phyloP scores from a whole-genome alignment of 2,329 filamentous ascomycete genomes.

The Trichoderma sp. region DNA sequence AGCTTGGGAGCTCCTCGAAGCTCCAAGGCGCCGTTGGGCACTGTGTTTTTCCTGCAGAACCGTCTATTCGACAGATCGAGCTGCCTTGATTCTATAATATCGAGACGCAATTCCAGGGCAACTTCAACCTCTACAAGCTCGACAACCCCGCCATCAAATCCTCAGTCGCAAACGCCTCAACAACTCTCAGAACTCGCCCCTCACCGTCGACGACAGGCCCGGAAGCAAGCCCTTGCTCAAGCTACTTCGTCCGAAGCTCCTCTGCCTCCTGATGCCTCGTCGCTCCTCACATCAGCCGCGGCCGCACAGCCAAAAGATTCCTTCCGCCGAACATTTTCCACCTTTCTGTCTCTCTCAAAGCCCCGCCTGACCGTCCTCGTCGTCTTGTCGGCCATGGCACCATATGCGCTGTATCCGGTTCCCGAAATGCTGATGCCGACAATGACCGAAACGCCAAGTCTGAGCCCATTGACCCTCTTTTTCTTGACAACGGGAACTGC shows the following conservation, averaged over 20 bases:
- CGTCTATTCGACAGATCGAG: conserved; percentile 39
- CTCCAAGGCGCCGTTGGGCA: conserved; percentile 24
- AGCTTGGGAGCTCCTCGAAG: conserved; percentile 30
- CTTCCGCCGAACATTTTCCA: conserved; percentile 67
- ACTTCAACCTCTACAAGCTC: conserved; percentile 30
- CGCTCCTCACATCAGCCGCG: conserved; percentile 55
- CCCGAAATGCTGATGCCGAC: conserved; percentile 77
- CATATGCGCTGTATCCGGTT: conserved; percentile 91
- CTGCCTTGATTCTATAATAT: conserved; percentile 39
- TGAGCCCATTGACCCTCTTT: conserved; percentile 86
- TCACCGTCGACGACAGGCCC: conserved; percentile 39
- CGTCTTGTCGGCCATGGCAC: conserved; percentile 83
- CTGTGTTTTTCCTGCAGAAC: conserved; percentile 41
- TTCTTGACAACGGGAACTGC: conserved; percentile 91
- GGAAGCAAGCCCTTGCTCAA: conserved; percentile 28
- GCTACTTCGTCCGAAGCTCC: conserved; percentile 29
- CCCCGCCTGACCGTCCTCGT: conserved; percentile 90
- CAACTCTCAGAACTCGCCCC: conserved; percentile 33
- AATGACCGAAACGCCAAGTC: conserved; percentile 68
- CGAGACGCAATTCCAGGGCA: conserved; percentile 31
- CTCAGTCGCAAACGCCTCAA: conserved; percentile 27
- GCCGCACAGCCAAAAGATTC: conserved; percentile 53
- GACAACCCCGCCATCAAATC: conserved; percentile 24
- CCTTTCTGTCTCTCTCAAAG: conserved; percentile 91
- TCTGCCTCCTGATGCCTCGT: conserved; percentile 55